Evolutionary conservation across 2,329 filamentous ascomycete species (phyloP).

Genomic region (Aspergillus versicolor): DNA sequence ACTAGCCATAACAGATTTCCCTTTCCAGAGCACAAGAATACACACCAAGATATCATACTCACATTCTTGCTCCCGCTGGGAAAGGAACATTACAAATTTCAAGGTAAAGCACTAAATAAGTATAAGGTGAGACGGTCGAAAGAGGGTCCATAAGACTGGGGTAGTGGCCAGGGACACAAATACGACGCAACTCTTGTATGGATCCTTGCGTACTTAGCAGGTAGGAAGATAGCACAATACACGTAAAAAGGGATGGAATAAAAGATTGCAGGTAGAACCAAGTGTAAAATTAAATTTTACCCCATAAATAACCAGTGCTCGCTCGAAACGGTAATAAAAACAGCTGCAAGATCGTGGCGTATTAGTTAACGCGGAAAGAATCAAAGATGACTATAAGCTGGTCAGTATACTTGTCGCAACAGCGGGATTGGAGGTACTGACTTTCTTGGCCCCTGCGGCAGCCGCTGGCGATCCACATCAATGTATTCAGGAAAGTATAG

Average conservation of each 20-base stretch:
- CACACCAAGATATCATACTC: not conserved
- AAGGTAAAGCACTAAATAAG: not conserved
- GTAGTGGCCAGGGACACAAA: too few species aligned
- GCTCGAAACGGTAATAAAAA: slow-evolving; percentile 22
- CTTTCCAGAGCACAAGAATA: not conserved
- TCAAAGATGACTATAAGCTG: slow-evolving; percentile 23
- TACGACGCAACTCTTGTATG: too few species aligned
- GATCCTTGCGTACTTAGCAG: too few species aligned
- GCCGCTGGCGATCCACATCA: slow-evolving; percentile 52
- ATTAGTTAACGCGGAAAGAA: slow-evolving; percentile 28
- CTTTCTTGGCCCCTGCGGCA: slow-evolving; percentile 48
- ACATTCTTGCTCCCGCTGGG: not conserved
- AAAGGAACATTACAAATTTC: not conserved
- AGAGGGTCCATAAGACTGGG: too few species aligned
- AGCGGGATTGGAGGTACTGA: slow-evolving; percentile 20
- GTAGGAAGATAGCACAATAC: too few species aligned
- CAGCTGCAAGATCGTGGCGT: slow-evolving; percentile 14
- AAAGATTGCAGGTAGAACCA: too few species aligned
- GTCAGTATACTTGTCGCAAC: slow-evolving; percentile 12
- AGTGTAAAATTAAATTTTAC: slow-evolving; percentile 16
- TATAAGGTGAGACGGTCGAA: too few species aligned
- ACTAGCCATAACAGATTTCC: not conserved
- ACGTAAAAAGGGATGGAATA: too few species aligned
- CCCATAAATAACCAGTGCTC: slow-evolving; percentile 23
- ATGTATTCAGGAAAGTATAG: slow-evolving; percentile 50